phyloP scores from a whole-genome alignment of 139 green algal species.

The Tetradesmus lagerheimii region DNA sequence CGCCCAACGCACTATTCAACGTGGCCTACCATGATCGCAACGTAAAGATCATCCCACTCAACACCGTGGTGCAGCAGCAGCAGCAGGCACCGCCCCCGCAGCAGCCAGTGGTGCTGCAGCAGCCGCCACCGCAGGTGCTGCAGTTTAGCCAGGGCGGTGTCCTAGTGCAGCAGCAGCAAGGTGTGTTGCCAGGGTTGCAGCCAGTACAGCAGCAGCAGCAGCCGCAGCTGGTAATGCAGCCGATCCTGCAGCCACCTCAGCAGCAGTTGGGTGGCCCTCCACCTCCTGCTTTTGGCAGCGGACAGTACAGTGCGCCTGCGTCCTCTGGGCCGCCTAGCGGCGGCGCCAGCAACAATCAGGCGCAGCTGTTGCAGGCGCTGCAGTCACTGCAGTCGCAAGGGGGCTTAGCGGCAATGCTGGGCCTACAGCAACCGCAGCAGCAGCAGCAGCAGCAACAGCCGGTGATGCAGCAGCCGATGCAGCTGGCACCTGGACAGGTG shows the following conservation, averaged over 20 bases:
- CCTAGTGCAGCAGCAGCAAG: not conserved
- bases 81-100: constrained; percentile 14
- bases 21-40: not conserved
- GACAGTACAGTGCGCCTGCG: not conserved
- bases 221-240: not conserved
- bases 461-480: not conserved
- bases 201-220: not conserved
- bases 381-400: constrained; percentile 28
- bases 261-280: not conserved
- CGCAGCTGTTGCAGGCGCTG: constrained; percentile 20
- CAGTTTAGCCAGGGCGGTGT: not conserved
- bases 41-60: not conserved
- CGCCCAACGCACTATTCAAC: not conserved
- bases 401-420: not conserved
- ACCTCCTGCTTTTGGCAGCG: not conserved
- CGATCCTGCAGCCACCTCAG: not conserved
- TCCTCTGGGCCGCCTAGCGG: not conserved
- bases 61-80: not conserved
- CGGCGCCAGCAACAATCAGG: not conserved
- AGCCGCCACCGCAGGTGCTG: not conserved
- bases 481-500: not conserved
- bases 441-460: not conserved
- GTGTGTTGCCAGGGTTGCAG: too few species aligned
- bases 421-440: not conserved
- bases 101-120: constrained; percentile 2